Conservation (phyloP, 2,329 filamentous ascomycete genomes). For the Xylariaceae sp. region DNA sequence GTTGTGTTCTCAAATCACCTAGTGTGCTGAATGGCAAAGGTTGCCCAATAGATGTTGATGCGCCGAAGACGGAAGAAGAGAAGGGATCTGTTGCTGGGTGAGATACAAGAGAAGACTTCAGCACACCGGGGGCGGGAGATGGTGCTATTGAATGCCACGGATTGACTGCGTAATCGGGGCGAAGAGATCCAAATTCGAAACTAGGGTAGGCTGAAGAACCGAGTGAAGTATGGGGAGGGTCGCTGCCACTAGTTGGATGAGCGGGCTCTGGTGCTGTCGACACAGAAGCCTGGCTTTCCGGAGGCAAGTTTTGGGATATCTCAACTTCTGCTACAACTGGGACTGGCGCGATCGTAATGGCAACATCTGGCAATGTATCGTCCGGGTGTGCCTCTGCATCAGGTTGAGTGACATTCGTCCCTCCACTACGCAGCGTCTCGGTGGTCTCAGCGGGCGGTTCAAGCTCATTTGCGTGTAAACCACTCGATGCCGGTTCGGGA, state of each 20-base stretch:
- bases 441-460: too few species aligned
- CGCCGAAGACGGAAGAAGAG: neutral
- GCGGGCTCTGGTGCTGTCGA: neutral
- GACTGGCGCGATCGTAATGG: neutral
- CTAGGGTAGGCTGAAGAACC: neutral
- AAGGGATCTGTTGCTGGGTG: conserved; percentile 2
- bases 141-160: neutral
- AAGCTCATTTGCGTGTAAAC: too few species aligned
- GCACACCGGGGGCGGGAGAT: neutral
- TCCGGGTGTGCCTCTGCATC: conserved; percentile 3
- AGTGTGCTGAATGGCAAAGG: neutral
- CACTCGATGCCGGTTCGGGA: too few species aligned
- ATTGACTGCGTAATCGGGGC: neutral
- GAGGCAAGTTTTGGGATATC: neutral
- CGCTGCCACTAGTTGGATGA: neutral
- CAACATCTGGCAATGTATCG: neutral
- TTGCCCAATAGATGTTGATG: neutral
- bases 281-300: neutral
- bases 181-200: neutral
- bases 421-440: too few species aligned
- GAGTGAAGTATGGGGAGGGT: neutral
- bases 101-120: neutral
- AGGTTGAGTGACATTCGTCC: neutral
- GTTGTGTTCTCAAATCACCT: neutral
- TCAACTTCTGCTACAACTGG: neutral